These are phyloP conservation scores for Dactylonectria macrodidyma DNA, from an alignment of 2,329 filamentous ascomycete species.

Conservation along the genomic window DNA sequence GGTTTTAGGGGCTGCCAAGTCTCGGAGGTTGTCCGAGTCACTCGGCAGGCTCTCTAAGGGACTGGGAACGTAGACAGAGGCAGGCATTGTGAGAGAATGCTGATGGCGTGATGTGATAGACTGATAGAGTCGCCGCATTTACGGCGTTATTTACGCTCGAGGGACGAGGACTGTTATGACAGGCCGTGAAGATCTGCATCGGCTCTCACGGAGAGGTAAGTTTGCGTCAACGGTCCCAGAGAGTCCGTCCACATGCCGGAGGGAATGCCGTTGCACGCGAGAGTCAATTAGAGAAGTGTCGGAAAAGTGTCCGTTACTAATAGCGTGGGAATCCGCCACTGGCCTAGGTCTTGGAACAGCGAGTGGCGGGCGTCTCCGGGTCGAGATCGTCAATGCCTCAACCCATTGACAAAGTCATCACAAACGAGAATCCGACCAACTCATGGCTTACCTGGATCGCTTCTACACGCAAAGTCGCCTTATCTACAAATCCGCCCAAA, in stretches of 20 bases:
- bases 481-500: not conserved
- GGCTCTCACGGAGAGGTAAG: not conserved
- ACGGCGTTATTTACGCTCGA: constrained; percentile 18
- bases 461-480: not conserved
- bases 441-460: not conserved
- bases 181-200: constrained; percentile 7
- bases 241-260: not conserved
- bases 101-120: not conserved
- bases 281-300: not conserved
- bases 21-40: constrained; percentile 16
- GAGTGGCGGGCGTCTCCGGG: not conserved
- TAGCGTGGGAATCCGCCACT: not conserved
- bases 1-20: not conserved
- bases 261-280: no score
- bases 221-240: not conserved
- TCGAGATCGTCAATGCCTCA: not conserved
- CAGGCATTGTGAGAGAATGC: constrained; percentile 28
- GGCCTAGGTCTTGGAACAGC: no score
- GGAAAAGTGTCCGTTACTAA: constrained; percentile 16
- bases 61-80: constrained; percentile 32
- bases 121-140: not conserved
- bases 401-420: not conserved
- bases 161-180: not conserved
- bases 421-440: not conserved
- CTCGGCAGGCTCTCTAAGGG: constrained; percentile 26